These are phyloP conservation scores for Pseudogymnoascus sp. DNA, from an alignment of 2,329 filamentous ascomycete genomes.

Conservation along the genomic window DNA sequence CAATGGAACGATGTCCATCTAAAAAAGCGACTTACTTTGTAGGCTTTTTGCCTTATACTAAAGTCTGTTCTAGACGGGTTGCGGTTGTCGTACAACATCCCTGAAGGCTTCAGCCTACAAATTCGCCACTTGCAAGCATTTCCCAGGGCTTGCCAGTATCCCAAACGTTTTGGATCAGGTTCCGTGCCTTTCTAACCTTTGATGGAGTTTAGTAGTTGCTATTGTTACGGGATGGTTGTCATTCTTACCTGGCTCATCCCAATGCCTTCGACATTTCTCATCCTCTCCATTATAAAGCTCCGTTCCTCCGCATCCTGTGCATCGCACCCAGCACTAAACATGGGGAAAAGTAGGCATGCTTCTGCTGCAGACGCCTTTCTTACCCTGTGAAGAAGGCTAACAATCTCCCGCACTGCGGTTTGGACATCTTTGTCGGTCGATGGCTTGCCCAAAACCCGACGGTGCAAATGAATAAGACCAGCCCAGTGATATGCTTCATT, in stretches of 20 bases:
- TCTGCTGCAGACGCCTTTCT: slow-evolving; percentile 64
- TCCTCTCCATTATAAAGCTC: slow-evolving; percentile 55
- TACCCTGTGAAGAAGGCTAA: slow-evolving; percentile 56
- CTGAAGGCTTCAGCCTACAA: slow-evolving; percentile 50
- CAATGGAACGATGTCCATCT: background rate
- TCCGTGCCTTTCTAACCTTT: slow-evolving; percentile 53
- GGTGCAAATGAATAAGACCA: slow-evolving; percentile 67
- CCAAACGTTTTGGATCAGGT: slow-evolving; percentile 65
- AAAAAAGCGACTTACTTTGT: background rate
- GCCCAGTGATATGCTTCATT: slow-evolving; percentile 78
- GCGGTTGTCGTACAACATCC: background rate
- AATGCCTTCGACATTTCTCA: slow-evolving; percentile 62
- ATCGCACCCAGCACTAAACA: slow-evolving; percentile 80
- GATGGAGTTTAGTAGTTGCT: slow-evolving; percentile 16
- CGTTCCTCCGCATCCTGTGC: slow-evolving; percentile 51
- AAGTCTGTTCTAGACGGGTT: background rate
- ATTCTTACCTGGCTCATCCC: slow-evolving; percentile 67
- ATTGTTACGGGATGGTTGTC: slow-evolving; percentile 1
- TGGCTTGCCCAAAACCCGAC: slow-evolving; percentile 61
- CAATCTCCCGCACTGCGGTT: slow-evolving; percentile 55
- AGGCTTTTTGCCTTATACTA: background rate
- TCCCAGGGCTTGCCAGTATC: slow-evolving; percentile 63
- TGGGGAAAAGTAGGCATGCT: slow-evolving; percentile 69
- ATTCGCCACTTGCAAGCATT: slow-evolving; percentile 59
- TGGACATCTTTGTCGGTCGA: slow-evolving; percentile 55